These are phyloP conservation scores for Cephaloascus albidus DNA, from an alignment of 805 yeast genomes.

Conservation along the genomic window DNA sequence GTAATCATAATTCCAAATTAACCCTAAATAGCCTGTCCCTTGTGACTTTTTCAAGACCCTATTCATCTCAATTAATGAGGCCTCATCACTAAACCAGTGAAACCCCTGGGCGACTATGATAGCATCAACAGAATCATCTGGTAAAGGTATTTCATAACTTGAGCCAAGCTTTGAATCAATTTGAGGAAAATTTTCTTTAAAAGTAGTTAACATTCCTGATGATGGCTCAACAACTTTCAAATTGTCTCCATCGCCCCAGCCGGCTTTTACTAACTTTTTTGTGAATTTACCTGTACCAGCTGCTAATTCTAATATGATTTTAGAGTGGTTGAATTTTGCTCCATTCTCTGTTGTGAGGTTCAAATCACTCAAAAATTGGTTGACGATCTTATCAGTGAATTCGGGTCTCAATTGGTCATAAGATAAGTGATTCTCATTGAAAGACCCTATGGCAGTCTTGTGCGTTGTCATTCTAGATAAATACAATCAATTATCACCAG, in stretches of 20 bases:
- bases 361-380: slow-evolving; percentile 28
- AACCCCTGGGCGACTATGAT: slow-evolving; percentile 52
- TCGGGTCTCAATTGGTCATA: slow-evolving; percentile 48
- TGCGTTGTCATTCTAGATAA: slow-evolving; percentile 8
- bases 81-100: slow-evolving; percentile 55
- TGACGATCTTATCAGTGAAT: slow-evolving; percentile 31
- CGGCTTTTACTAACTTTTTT: slow-evolving; percentile 24
- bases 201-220: slow-evolving; percentile 43
- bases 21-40: slow-evolving; percentile 38
- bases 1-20: slow-evolving; percentile 52
- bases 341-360: slow-evolving; percentile 11
- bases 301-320: slow-evolving; percentile 39
- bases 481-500: too few relatives aligned
- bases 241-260: slow-evolving; percentile 20
- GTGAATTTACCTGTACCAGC: slow-evolving; percentile 64
- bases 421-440: slow-evolving; percentile 38
- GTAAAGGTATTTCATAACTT: slow-evolving; percentile 36
- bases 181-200: slow-evolving; percentile 35
- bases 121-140: slow-evolving; percentile 34
- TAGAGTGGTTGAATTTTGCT: slow-evolving; percentile 7
- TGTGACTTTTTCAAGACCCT: slow-evolving; percentile 36
- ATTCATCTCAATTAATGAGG: slow-evolving; percentile 36
- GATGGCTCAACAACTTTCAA: slow-evolving; percentile 46
- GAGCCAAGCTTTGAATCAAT: slow-evolving; percentile 27
- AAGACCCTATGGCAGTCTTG: slow-evolving; percentile 34